phyloP scores from a whole-genome alignment of 352 stramenopile species.

The Phytophthora megakarya region DNA sequence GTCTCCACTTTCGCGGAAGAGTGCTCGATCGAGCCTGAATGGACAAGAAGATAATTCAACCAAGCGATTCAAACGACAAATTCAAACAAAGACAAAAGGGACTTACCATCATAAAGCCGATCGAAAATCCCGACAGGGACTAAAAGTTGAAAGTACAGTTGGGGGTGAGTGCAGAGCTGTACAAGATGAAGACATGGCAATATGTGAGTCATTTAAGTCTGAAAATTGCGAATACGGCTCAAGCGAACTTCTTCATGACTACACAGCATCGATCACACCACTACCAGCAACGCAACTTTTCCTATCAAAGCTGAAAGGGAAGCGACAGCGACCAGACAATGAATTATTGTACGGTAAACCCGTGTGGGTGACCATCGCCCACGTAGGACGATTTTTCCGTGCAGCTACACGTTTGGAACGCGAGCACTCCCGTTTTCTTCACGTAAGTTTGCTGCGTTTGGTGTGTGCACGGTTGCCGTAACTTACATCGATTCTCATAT shows the following conservation, averaged over 20 bases:
- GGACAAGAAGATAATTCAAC: slow-evolving; percentile 19
- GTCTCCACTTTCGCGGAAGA: slow-evolving; percentile 32
- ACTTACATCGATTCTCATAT: slow-evolving; percentile 1
- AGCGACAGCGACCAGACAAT: slow-evolving; percentile 45
- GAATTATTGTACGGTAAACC: slow-evolving; percentile 57
- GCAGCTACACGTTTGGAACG: slow-evolving; percentile 57
- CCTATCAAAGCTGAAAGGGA: slow-evolving; percentile 63
- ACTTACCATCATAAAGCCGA: background rate
- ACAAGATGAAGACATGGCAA: slow-evolving; percentile 9
- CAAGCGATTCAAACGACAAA: slow-evolving; percentile 28
- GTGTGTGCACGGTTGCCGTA: background rate
- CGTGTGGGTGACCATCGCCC: slow-evolving; percentile 57
- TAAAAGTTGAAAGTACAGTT: background rate
- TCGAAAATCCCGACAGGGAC: background rate
- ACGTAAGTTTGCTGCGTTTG: slow-evolving; percentile 36
- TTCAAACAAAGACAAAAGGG: slow-evolving; percentile 17
- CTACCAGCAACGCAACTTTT: slow-evolving; percentile 65
- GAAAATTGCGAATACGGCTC: background rate
- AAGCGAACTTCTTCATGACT: slow-evolving; percentile 8
- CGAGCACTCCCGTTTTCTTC: slow-evolving; percentile 57
- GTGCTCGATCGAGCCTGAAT: slow-evolving; percentile 11
- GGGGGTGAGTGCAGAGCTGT: background rate
- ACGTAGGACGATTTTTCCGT: slow-evolving; percentile 62
- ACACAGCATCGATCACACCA: slow-evolving; percentile 26
- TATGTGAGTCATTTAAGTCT: slow-evolving; percentile 8